Conservation (phyloP, 2,329 filamentous ascomycete species). For the Akanthomyces uredinophilus region DNA sequence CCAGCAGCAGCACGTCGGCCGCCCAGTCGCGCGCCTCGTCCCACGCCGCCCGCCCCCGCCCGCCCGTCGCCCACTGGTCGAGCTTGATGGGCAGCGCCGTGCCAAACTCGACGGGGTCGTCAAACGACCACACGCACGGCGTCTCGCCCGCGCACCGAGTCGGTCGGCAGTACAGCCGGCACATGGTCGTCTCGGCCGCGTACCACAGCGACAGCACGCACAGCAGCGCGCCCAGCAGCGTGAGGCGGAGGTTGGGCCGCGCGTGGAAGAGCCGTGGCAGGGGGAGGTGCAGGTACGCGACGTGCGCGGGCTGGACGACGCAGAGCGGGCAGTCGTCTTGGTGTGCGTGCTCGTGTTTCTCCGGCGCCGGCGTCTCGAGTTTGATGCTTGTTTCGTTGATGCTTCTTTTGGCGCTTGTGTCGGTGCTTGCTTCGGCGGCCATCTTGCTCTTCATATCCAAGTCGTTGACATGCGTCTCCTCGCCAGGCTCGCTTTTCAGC, state of each 20-base stretch:
- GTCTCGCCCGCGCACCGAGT: conserved; percentile 40
- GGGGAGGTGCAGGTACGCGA: conserved; percentile 37
- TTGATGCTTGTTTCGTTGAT: not conserved
- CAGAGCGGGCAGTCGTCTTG: conserved; percentile 10
- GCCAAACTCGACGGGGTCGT: conserved; percentile 56
- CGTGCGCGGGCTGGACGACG: conserved; percentile 11
- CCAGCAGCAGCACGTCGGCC: conserved; percentile 39
- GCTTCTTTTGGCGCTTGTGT: no score
- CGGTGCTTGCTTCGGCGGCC: no score
- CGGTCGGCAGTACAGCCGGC: conserved; percentile 49
- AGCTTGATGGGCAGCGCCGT: conserved; percentile 56
- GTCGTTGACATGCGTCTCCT: no score
- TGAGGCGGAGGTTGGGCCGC: conserved; percentile 39
- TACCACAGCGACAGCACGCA: conserved; percentile 48
- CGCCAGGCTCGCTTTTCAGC: no score
- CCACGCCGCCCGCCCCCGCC: conserved; percentile 38
- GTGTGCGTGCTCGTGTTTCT: not conserved
- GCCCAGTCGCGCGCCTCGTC: conserved; percentile 37
- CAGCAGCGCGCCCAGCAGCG: conserved; percentile 42
- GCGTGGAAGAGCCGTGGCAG: conserved; percentile 42
- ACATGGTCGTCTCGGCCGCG: conserved; percentile 48
- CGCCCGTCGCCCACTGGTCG: conserved; percentile 55
- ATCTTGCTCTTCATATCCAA: not conserved
- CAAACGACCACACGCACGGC: conserved; percentile 48
- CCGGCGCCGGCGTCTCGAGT: not conserved